Percentiles rank a stretch among this genome's conserved stretches.
Conservation (phyloP, 2,329 filamentous ascomycete genomes). For the Pestalotiopsis sp. region DNA sequence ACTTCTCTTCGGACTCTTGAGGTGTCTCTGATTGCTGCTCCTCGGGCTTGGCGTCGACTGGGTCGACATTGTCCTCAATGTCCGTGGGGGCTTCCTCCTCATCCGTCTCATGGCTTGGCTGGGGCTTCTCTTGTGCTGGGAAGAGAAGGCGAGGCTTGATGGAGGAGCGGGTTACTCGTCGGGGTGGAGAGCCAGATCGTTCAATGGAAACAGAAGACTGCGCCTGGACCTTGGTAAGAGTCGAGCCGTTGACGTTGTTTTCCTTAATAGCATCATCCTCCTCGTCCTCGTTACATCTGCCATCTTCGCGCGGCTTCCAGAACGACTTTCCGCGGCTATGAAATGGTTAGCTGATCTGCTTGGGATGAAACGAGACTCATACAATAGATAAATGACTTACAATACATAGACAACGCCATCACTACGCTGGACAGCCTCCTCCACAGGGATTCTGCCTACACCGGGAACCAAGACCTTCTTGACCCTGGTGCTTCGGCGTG, state of each 20-base stretch:
- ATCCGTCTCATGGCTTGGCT: constrained; percentile 44
- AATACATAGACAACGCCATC: constrained; percentile 79
- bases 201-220: not conserved
- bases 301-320: constrained; percentile 60
- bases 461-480: constrained; percentile 58
- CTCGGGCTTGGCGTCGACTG: constrained; percentile 29
- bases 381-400: constrained; percentile 57
- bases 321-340: constrained; percentile 80
- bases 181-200: constrained; percentile 22
- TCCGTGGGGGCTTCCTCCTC: constrained; percentile 65
- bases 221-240: constrained; percentile 18
- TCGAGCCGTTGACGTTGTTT: constrained; percentile 35
- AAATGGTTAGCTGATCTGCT: constrained; percentile 26
- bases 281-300: constrained; percentile 29
- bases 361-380: constrained; percentile 15
- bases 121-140: constrained; percentile 51
- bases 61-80: constrained; percentile 52
- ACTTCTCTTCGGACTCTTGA: constrained; percentile 41
- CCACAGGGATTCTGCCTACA: constrained; percentile 60
- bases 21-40: constrained; percentile 24
- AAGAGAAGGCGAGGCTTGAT: constrained; percentile 76
- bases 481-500: constrained; percentile 54
- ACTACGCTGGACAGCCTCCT: constrained; percentile 64
- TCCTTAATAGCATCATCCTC: constrained; percentile 16
- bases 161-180: constrained; percentile 66